Base-by-base conservation (phyloP, 257 asterid genomes). In the Thymus quinquecostatus region DNA sequence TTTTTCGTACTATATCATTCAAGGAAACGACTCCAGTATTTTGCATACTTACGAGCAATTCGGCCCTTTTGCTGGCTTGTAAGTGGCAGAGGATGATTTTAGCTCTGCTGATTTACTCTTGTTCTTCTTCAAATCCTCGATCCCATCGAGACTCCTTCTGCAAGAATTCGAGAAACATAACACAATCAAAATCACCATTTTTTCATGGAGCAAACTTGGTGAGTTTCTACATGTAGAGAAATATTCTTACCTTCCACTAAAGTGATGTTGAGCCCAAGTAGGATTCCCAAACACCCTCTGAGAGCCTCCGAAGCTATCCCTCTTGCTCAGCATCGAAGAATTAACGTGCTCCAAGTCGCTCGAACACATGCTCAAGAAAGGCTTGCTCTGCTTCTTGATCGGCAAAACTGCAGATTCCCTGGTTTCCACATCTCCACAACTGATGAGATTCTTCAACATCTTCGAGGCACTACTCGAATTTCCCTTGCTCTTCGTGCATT, bases 131-230 rank as follows among this genome's bases (percentile, higher is more conserved):
- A 87, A 69, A 59, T 77, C 82, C 79, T 82, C 84, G 71, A 64
- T 82, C 62, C 90, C 97, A 75, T 89, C 97, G 75, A 80, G 71
- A 78, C 92, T 89, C 71, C 73, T 86, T 79, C 97, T 89, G 83
- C 11, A 27, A 40, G 28, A 72, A 53, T 59, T 58, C 58, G 54
- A 63, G 47, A 58, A 58, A 53, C 0, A 41, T 1, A 9, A 4
- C 11, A 36, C 30, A 30, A 29, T 40, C 57, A 8, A 1, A 68
- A 5, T 34, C 68, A 27, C 21, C 55, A 48, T 13, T n/a, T 13
- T n/a, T n/a, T 1, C n/a, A 49, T 36, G 10, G 14, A 48, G 21
- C 5, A 36, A 4, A 1, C 30, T 36, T 27, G 21, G 47, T 67
- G 13, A 6, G 21, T 5, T 14, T 38, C 21, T 51, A n/a, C 12